Base-by-base conservation (phyloP, 2,329 filamentous ascomycete species). In the Camillea tinctor region DNA sequence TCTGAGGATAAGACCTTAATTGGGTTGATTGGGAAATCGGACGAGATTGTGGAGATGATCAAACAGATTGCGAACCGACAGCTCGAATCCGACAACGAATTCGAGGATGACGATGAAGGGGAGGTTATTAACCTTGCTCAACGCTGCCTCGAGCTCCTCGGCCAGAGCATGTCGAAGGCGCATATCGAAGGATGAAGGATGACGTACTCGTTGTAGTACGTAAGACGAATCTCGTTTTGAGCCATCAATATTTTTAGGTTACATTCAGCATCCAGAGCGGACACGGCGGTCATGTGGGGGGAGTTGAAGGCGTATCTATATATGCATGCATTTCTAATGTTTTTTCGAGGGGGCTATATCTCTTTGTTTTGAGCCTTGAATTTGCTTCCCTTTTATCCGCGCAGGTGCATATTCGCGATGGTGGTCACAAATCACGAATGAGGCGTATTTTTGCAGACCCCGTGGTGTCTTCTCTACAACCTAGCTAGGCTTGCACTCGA, bases 1-100 rank as follows among this genome's bases (percentile, higher is more conserved):
- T 97, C 94, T 0, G 93, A 96, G 74, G 94, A 99, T 73, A 88
- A 91, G 77, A 89, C 87, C 58, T 82, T 99, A n/a, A 90, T 97
- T 64, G 88, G 88, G 54, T 87, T 92, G 54, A 97, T 99, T 68
- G 88, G 91, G 69, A 91, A 94, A 72, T 93, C 93, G 1, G 91
- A 94, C 65, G 92, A 97, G 66, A 90, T 99, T 66, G 91, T 97
- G 59, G 87, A 92, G 63, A 93, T 97, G 84, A 95, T 98, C 64
- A 92, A 91, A 74, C 86, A 87, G 64, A 98, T 99, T 72, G 91
- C 93, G 20, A 93, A 96, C 72, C 92, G 91, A 72, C 92, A 90
- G 68, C 84, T 97, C 64, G 93, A 96, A 70, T 90, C 91, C 0
- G 93, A 96, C 60, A 90, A 93, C 65, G 92, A 93, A 67, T 89